Base-by-base conservation (phyloP, 2,329 filamentous ascomycete genomes). In the Venturiaceae sp. region DNA sequence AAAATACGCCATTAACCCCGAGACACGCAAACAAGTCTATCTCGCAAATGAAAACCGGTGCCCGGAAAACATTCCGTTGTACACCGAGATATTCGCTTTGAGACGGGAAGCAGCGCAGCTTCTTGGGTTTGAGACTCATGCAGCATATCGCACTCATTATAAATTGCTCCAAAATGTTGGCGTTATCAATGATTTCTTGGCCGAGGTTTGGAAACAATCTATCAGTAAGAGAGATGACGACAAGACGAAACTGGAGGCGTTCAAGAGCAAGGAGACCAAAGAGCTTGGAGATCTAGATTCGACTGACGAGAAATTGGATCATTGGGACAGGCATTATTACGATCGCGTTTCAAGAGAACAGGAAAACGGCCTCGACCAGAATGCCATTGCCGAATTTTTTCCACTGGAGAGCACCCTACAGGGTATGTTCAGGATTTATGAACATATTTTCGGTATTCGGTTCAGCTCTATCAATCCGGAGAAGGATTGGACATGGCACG, bases 351-450 rank as follows among this genome's bases (percentile, higher is more conserved):
- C 79, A 74, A 66, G 78, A 52, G 75, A 78, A 67, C 72, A 75
- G 63, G 72, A 79, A 53, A 79, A 75, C 61, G 71, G 71, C 21
- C 64, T 80, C 21, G 75, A 80, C 62, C 74, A 78, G 37, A 72
- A 76, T 62, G 68, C 74, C 50, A 75, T 80, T 60, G 69, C 77
- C 2, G 78, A 80, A 61, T 81, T 75, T 63, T 80, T 80, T 64
- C 75, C 77, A 1, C 64, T 80, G 41, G 72, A 77, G 58, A 75
- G 71, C 3, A 77, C 76, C 1, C 75, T 83, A 41, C 64, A 72
- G 28, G 76, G 77, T 14, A 83, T 83, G 78, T 68, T 83, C n/a
- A 69, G 75, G 53, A 80, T 81, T 58, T 83, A 82, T 57, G 78
- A 81, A 61, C 70, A 79, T 61, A 66, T 83, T 0, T 81, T 83